Evolutionary conservation across 129 eudicot species (phyloP).

Genomic region (Scalesia atractyloides): DNA sequence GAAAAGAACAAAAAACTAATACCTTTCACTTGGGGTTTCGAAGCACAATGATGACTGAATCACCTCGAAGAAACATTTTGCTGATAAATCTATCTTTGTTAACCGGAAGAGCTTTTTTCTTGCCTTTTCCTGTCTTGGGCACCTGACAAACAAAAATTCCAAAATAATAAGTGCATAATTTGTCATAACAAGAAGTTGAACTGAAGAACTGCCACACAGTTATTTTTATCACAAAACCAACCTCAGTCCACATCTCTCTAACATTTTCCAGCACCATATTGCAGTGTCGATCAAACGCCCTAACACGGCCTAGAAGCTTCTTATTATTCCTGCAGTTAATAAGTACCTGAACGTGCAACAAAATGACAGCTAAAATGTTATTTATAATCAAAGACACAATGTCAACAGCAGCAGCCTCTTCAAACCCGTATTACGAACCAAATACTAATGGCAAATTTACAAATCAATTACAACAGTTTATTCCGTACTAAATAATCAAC

Average conservation of each 20-base stretch:
- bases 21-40: constrained; percentile 87
- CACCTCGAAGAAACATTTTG: constrained; percentile 97
- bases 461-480: background rate
- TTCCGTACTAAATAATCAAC: background rate
- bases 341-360: constrained; percentile 50
- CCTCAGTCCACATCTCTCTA: constrained; percentile 99
- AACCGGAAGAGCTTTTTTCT: constrained; percentile 91
- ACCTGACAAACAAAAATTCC: constrained; percentile 40
- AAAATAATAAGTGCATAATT: background rate
- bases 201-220: background rate
- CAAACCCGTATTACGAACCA: background rate
- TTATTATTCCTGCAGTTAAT: constrained; percentile 89
- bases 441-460: background rate
- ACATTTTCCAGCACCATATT: constrained; percentile 98
- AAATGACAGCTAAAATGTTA: constrained; percentile 7
- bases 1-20: background rate
- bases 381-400: background rate
- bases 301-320: constrained; percentile 90
- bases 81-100: constrained; percentile 93
- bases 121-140: constrained; percentile 96
- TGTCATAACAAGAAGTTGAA: background rate
- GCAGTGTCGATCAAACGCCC: constrained; percentile 97
- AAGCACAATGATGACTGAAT: constrained; percentile 92
- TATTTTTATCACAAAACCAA: constrained; percentile 28
- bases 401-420: background rate